Evolutionary conservation across 768 basidiomycete species (phyloP), one percentile per base, ranked within the genome.

Genomic region (Agaricus blazei): DNA sequence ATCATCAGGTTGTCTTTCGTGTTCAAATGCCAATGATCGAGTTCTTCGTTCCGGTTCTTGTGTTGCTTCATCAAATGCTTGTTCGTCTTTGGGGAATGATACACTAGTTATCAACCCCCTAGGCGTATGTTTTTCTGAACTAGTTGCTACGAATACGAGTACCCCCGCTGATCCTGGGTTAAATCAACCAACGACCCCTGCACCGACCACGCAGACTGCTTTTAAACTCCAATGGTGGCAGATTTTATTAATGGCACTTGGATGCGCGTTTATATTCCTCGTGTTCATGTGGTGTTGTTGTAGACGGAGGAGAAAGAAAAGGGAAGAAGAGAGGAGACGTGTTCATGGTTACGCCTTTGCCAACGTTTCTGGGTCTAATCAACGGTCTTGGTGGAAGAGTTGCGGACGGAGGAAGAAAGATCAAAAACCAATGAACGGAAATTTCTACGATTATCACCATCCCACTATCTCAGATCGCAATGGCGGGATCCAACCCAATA

Each of bases 161-260:
- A 34, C 1, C 11, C 83, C 86, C 27, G 69, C 77, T 14, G 69
- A 86, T 55, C 77, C 85, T 2, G 86, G 87, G 34, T 66, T 85
- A 58, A 65, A 75, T 3, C 59, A 65, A 77, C 63, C 90, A 58
- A 82, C 80, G 1, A 62, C 19, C 19, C 19, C 19, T 19, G 19
- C 67, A 28, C 61, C 34, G 34, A 34, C 34, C 2, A 63, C 56
- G 50, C 63, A 9, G 62, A 61, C 28, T 34, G 73, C 70, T 24
- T 51, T 80, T 75, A 62, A 75, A 14, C 72, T 91, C 3, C 68
- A 76, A 57, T 93, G 90, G 90, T 92, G 90, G 90, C 77, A 93
- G 69, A 91, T 92, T 59, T 73, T 93, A 38, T 79, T 92, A 59
- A 91, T 92, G 87, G 76, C 83, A 1, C 81, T 92, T 31, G 88